phyloP scores from a whole-genome alignment of 306 rosid species.

The Malus fusca region DNA sequence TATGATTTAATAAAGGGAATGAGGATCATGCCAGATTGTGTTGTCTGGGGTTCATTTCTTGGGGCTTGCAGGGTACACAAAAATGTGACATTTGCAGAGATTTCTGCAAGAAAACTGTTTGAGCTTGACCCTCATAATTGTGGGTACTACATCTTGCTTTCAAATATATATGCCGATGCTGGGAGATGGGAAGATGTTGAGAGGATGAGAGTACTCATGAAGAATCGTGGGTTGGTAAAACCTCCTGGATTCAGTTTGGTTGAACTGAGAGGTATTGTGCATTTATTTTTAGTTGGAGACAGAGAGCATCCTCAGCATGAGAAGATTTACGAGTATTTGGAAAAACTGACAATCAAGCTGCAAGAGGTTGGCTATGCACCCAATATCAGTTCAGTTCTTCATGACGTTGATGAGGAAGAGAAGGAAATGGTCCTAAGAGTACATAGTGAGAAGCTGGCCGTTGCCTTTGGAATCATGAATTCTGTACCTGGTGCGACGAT shows the following conservation, averaged over 20 bases:
- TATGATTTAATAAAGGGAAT: conserved; percentile 62
- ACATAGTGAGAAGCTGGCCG: conserved; percentile 83
- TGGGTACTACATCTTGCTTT: conserved; percentile 70
- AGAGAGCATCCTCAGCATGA: conserved; percentile 66
- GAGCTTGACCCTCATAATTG: conserved; percentile 65
- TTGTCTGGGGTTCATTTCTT: conserved; percentile 76
- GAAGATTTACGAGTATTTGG: conserved; percentile 52
- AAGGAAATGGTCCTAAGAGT: conserved; percentile 62
- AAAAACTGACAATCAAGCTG: conserved; percentile 44
- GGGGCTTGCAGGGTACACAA: conserved; percentile 71
- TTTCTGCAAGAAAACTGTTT: conserved; percentile 53
- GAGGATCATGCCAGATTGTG: conserved; percentile 60
- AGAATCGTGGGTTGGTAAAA: conserved; percentile 53
- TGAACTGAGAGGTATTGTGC: conserved; percentile 64
- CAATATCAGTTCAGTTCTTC: conserved; percentile 53
- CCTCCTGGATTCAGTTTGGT: conserved; percentile 73
- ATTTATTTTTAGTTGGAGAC: conserved; percentile 67
- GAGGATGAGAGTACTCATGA: conserved; percentile 59
- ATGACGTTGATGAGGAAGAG: conserved; percentile 76
- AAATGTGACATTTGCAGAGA: conserved; percentile 63
- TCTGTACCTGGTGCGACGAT: conserved; percentile 54
- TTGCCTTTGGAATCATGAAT: conserved; percentile 64
- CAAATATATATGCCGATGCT: conserved; percentile 72
- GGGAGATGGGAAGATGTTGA: conserved; percentile 73
- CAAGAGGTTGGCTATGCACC: conserved; percentile 59